These are phyloP conservation scores for Acer campestre DNA, from an alignment of 345 rosid genomes.

Conservation along the genomic window DNA sequence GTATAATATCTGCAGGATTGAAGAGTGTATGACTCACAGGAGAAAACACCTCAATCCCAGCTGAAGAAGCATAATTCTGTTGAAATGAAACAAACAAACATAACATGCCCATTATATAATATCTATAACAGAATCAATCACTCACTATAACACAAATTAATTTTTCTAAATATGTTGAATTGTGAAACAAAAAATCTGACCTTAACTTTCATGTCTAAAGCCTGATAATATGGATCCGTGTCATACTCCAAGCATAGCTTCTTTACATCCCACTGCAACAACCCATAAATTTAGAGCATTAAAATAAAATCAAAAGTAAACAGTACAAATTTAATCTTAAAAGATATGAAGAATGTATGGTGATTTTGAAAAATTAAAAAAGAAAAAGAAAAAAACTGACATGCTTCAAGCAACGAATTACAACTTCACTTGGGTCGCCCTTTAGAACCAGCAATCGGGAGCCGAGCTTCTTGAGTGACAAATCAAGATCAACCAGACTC, in stretches of 20 bases:
- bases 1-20: constrained; percentile 67
- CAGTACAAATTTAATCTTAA: too few species aligned
- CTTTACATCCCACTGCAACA: constrained; percentile 70
- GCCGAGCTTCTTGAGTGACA: constrained; percentile 60
- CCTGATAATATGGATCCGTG: constrained; percentile 88
- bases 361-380: too few species aligned
- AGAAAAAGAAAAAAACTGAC: constrained; percentile 25
- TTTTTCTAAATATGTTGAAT: background rate
- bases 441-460: constrained; percentile 58
- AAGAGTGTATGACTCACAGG: constrained; percentile 93
- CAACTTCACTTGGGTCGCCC: constrained; percentile 68
- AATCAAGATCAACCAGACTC: constrained; percentile 74
- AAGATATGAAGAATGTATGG: background rate
- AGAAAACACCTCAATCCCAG: constrained; percentile 74
- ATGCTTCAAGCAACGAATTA: constrained; percentile 76
- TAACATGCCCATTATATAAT: background rate
- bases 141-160: background rate
- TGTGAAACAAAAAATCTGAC: constrained; percentile 29
- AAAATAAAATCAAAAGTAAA: background rate
- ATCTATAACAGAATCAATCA: background rate
- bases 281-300: background rate
- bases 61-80: constrained; percentile 64
- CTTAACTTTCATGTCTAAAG: constrained; percentile 67
- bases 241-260: constrained; percentile 87
- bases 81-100: constrained; percentile 14